phyloP scores from a whole-genome alignment of 2,329 filamentous ascomycete species.

The Coniella vitis region DNA sequence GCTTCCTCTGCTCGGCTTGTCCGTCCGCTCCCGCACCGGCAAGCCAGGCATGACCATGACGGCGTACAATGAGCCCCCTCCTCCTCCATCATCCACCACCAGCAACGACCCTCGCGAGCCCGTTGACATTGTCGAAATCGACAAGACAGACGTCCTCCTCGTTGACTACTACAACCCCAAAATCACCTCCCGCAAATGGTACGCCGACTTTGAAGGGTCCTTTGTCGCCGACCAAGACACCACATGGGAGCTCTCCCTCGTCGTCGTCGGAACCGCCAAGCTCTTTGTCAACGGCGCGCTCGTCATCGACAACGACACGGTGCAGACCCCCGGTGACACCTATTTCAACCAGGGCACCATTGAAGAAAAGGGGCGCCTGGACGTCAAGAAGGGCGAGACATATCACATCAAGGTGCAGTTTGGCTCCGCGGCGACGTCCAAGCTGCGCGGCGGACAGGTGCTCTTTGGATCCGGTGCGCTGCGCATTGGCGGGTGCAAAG shows the following conservation, averaged over 20 bases:
- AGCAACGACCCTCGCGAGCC: conserved; percentile 35
- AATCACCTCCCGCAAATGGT: conserved; percentile 46
- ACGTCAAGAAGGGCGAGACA: conserved; percentile 44
- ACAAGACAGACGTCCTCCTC: conserved; percentile 43
- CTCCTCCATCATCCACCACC: conserved; percentile 9
- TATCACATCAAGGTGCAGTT: conserved; percentile 50
- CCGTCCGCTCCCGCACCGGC: conserved; percentile 45
- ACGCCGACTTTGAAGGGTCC: conserved; percentile 53
- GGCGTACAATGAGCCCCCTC: conserved; percentile 53
- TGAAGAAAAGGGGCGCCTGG: conserved; percentile 47
- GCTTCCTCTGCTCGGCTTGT: conserved; percentile 50
- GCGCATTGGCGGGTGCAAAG: conserved; percentile 53
- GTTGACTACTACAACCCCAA: conserved; percentile 47
- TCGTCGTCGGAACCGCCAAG: conserved; percentile 59
- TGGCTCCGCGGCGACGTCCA: conserved; percentile 43
- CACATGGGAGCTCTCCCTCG: conserved; percentile 58
- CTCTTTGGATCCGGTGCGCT: conserved; percentile 54
- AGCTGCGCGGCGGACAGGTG: conserved; percentile 40
- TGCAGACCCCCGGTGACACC: conserved; percentile 50
- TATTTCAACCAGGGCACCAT: conserved; percentile 53
- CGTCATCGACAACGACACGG: conserved; percentile 59
- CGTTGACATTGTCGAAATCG: conserved; percentile 43
- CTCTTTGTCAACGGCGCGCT: conserved; percentile 56
- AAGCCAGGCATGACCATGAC: conserved; percentile 54
- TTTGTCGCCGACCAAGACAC: conserved; percentile 54